phyloP scores from a whole-genome alignment of 805 yeast genomes.

The Kazachstania bromeliacearum region DNA sequence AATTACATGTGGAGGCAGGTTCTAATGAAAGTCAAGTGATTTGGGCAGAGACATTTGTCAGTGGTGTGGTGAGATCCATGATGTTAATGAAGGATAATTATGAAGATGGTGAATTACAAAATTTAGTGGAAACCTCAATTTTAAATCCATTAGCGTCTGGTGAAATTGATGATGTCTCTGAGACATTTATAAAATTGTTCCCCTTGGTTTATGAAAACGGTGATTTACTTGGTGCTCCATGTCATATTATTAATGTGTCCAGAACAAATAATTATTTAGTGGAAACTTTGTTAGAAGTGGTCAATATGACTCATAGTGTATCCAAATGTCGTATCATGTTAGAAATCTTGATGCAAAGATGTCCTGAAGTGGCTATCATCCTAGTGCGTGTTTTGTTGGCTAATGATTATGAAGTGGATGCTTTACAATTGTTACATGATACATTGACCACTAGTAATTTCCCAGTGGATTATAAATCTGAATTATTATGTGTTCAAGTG shows the following conservation, averaged over 20 bases:
- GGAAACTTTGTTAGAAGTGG: slow-evolving; percentile 26
- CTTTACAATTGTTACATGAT: slow-evolving; percentile 23
- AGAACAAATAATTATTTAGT: slow-evolving; percentile 28
- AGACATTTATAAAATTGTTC: slow-evolving; percentile 25
- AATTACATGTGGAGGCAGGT: slow-evolving; percentile 16
- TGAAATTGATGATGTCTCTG: slow-evolving; percentile 24
- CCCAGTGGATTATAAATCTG: slow-evolving; percentile 23
- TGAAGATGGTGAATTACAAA: slow-evolving; percentile 64
- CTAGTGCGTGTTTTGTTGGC: slow-evolving; percentile 26
- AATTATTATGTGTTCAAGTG: slow-evolving; percentile 24
- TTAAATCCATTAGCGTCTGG: slow-evolving; percentile 57
- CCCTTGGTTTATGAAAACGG: slow-evolving; percentile 28
- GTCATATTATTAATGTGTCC: slow-evolving; percentile 22
- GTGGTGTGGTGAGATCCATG: slow-evolving; percentile 68
- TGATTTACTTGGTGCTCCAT: slow-evolving; percentile 26
- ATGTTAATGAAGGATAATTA: slow-evolving; percentile 29
- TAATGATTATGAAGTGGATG: slow-evolving; percentile 31
- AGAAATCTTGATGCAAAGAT: slow-evolving; percentile 13
- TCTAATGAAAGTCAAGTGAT: slow-evolving; percentile 43
- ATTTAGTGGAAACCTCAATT: slow-evolving; percentile 75
- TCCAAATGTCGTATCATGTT: slow-evolving; percentile 21
- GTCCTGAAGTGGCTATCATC: slow-evolving; percentile 24
- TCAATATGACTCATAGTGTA: slow-evolving; percentile 22
- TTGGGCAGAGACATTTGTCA: slow-evolving; percentile 46
- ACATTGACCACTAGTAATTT: slow-evolving; percentile 15